phyloP scores from a whole-genome alignment of 306 rosid species.

The Cucumis sativus region Cucumber_9930_V3 NC_026655.2:20315501-20316000 shows the following conservation, averaged over 20 bases:
- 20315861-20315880: not conserved
- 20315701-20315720: not conserved
- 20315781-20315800: not conserved
- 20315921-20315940: conserved; percentile 45
- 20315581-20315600: rapidly evolving
- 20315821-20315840: not conserved
- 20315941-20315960: conserved; percentile 42
- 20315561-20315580: too few species aligned
- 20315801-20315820: not conserved
- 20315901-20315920: not conserved
- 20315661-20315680: not conserved
- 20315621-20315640: too few species aligned
- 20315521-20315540: not conserved
- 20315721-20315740: not conserved
- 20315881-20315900: not conserved
- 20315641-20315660: not conserved
- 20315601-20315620: too few species aligned
- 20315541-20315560: not conserved
- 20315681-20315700: not conserved
- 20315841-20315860: conserved; percentile 17
- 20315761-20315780: not conserved
- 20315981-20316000: conserved; percentile 18
- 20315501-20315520: not conserved
- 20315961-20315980: conserved; percentile 57
- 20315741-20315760: not conserved